Percentiles rank a stretch among this genome's conserved stretches.
Conservation (phyloP, 805 yeast species). For the Hanseniaspora jakobsenii region DNA sequence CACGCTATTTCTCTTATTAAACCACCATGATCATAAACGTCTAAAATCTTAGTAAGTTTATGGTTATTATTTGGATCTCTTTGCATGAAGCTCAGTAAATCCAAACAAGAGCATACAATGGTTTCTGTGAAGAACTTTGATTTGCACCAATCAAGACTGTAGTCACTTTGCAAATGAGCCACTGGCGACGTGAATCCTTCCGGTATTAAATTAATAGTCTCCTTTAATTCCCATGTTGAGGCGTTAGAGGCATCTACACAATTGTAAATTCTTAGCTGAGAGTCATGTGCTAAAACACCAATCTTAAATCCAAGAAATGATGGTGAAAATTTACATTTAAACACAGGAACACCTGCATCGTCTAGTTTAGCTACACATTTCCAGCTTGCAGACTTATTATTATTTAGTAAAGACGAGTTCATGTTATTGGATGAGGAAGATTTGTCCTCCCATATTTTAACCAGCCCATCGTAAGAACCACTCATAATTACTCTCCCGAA, state of each 20-base stretch:
- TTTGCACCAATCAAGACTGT: conserved; percentile 83
- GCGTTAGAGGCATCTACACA: conserved; percentile 83
- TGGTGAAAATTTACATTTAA: conserved; percentile 85
- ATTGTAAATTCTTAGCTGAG: conserved; percentile 72
- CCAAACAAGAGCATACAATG: conserved; percentile 71
- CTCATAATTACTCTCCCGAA: conserved; percentile 78
- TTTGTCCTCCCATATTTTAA: conserved; percentile 81
- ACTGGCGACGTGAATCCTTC: conserved; percentile 48
- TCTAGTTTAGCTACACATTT: conserved; percentile 58
- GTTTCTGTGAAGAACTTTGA: conserved; percentile 72
- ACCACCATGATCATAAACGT: conserved; percentile 74
- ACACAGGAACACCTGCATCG: conserved; percentile 79
- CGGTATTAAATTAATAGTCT: conserved; percentile 22
- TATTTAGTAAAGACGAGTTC: conserved; percentile 56
- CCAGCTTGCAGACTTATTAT: conserved; percentile 64
- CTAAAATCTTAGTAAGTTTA: conserved; percentile 45
- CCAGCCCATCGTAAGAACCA: conserved; percentile 80
- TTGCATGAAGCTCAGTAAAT: conserved; percentile 71
- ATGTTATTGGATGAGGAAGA: neutral
- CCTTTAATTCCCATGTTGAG: conserved; percentile 55
- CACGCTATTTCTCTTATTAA: conserved; percentile 79
- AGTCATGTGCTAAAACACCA: conserved; percentile 84
- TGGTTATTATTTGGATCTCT: conserved; percentile 34
- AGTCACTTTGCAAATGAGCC: conserved; percentile 70
- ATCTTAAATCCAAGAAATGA: conserved; percentile 66